These are phyloP conservation scores for Camellia sinensis DNA, from an alignment of 148 eudicot genomes.

Conservation along the genomic window DNA sequence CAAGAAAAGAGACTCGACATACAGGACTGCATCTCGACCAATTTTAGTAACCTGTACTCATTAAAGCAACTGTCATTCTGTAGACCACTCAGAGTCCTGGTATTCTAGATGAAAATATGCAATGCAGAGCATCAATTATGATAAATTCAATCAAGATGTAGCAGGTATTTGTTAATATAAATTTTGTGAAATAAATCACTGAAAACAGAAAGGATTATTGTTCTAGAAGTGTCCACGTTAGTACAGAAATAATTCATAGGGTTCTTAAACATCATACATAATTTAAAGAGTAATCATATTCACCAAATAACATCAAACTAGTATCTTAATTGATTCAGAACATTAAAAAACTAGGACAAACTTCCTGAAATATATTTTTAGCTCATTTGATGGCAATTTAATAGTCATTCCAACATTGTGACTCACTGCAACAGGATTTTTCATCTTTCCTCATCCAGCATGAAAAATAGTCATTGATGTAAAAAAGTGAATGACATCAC, in stretches of 20 bases:
- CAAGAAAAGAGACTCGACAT: slow-evolving; percentile 55
- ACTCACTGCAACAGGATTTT: too few species aligned
- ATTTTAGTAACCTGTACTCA: slow-evolving; percentile 74
- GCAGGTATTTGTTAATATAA: neutral
- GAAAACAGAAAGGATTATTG: neutral
- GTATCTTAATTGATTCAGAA: neutral
- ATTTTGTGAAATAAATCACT: neutral
- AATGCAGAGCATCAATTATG: neutral
- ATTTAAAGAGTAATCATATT: neutral
- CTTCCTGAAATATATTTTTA: too few species aligned
- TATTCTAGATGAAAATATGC: neutral
- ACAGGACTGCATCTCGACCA: slow-evolving; percentile 96
- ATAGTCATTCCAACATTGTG: too few species aligned
- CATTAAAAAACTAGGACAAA: neutral
- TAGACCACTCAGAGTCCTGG: neutral
- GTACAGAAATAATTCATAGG: too few species aligned
- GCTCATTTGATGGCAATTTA: too few species aligned
- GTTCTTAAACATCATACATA: neutral
- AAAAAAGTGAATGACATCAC: too few species aligned
- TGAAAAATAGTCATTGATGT: too few species aligned
- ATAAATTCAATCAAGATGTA: neutral
- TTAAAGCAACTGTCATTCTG: neutral
- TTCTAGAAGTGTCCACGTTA: neutral
- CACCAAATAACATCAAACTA: neutral
- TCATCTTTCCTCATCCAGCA: too few species aligned